Evolutionary conservation across 2,329 filamentous ascomycete species (phyloP), one percentile per base, ranked within the genome.

Genomic region (Penicillium polonicum): DNA sequence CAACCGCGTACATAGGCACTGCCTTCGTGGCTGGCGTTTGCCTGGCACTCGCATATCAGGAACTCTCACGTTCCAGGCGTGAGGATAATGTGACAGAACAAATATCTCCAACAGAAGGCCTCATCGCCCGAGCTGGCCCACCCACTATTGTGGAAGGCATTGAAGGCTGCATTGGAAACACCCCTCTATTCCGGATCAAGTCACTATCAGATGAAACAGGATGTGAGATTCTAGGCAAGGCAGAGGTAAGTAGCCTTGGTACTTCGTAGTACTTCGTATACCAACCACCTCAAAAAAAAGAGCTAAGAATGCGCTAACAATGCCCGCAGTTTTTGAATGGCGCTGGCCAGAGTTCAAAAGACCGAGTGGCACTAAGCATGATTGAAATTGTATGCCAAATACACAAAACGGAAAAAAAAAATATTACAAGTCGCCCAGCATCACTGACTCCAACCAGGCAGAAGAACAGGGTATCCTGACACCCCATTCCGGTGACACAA

Each of bases 131-230:
- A 44, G 50, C 68, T 48, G 72, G 74, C 1, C 75, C 75, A 29
- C 75, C 75, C 13, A 65, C 69, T 27, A 85, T 93, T 55, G 85
- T 86, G 15, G 84, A 90, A 55, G 94, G 94, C 19, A 90, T 99
- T 59, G 92, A 96, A 74, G 90, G 88, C 45, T 91, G 89, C 71
- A 97, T 99, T 71, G 94, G 94, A 56, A 90, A 96, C 75, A 99
- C 94, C 15, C 93, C 92, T 1, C 82, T 99, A 27, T 85, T 99
- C 67, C 85, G 86, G 62, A 92, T 99, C 72, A 89, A 87, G 65
- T 92, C 90, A 38, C 83, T 99, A 25, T 95, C 90, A 4, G 86
- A 89, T 46, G 91, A 88, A 19, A 97, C 94, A 4, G 92, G 92
- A 21, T 92, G 94, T 69, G 87, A 87, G 41, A 96, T 99, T 68